Percentiles rank a stretch among this genome's conserved stretches.
These are phyloP conservation scores for Leccinum olivaceopallidum DNA, from an alignment of 768 basidiomycete genomes.

Conservation along the genomic window DNA sequence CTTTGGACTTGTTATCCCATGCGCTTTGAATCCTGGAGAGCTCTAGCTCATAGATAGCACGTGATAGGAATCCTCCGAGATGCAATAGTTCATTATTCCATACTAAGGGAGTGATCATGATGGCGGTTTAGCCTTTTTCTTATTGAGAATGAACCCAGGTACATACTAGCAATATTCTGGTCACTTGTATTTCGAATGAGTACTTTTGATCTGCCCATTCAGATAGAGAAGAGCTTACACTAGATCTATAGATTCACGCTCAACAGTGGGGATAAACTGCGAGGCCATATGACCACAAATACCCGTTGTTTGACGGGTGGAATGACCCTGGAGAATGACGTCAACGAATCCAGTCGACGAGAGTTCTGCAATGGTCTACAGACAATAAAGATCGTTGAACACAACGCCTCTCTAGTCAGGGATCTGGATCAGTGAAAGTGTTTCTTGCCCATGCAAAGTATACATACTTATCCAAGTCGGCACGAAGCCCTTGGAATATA, in stretches of 20 bases:
- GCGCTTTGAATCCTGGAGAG: background rate
- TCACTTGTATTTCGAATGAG: background rate
- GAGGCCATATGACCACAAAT: background rate
- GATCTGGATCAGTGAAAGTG: slow-evolving; percentile 1
- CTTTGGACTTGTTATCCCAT: background rate
- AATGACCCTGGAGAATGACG: background rate
- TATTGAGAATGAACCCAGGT: background rate
- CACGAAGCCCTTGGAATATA: slow-evolving; percentile 12
- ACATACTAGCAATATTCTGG: background rate
- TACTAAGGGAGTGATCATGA: background rate
- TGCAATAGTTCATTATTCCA: background rate
- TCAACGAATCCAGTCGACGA: background rate
- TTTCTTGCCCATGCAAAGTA: background rate
- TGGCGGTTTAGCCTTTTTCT: background rate
- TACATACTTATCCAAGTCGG: slow-evolving; percentile 15
- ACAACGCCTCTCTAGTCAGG: slow-evolving; percentile 48
- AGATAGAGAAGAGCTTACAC: background rate
- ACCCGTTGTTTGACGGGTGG: background rate
- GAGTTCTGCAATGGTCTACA: slow-evolving; percentile 17
- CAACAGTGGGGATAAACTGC: background rate
- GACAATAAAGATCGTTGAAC: slow-evolving; percentile 81
- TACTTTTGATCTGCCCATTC: background rate
- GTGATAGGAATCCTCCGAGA: background rate
- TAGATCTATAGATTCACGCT: background rate
- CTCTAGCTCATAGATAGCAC: background rate